Percentiles rank a stretch among this genome's conserved stretches.
phyloP scores from a whole-genome alignment of 2,329 filamentous ascomycete species.

The Penicillium occitanis region DNA sequence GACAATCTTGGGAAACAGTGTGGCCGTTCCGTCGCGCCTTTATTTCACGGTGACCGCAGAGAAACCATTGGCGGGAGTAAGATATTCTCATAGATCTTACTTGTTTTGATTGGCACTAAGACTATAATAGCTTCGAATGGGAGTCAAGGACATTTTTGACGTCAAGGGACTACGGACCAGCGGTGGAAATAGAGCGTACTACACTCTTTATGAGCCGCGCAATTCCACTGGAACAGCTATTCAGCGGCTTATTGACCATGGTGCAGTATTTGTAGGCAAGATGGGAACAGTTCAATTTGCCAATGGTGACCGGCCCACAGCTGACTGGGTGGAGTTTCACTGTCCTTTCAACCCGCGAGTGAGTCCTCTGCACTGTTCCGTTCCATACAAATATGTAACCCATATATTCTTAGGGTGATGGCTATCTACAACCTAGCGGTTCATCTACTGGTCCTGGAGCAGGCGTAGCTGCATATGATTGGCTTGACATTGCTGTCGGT shows the following conservation, averaged over 20 bases:
- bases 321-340: slow-evolving; percentile 21
- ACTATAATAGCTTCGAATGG: slow-evolving; percentile 45
- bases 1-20: neutral
- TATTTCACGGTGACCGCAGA: neutral
- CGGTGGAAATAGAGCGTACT: slow-evolving; percentile 60
- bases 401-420: slow-evolving; percentile 46
- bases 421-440: slow-evolving; percentile 44
- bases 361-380: neutral
- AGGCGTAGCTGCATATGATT: slow-evolving; percentile 43
- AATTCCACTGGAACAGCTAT: slow-evolving; percentile 52
- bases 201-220: slow-evolving; percentile 51
- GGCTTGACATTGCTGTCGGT: slow-evolving; percentile 41
- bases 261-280: slow-evolving; percentile 50
- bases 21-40: neutral
- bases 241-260: slow-evolving; percentile 59
- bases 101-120: neutral
- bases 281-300: slow-evolving; percentile 23
- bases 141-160: slow-evolving; percentile 64
- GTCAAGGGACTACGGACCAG: slow-evolving; percentile 58
- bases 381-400: neutral
- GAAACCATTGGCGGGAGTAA: neutral
- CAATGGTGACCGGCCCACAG: slow-evolving; percentile 20
- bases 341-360: neutral
- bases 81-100: neutral
- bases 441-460: slow-evolving; percentile 43